Base-by-base conservation (phyloP, 768 basidiomycete species). In the Boletus vinaceobasis region DNA sequence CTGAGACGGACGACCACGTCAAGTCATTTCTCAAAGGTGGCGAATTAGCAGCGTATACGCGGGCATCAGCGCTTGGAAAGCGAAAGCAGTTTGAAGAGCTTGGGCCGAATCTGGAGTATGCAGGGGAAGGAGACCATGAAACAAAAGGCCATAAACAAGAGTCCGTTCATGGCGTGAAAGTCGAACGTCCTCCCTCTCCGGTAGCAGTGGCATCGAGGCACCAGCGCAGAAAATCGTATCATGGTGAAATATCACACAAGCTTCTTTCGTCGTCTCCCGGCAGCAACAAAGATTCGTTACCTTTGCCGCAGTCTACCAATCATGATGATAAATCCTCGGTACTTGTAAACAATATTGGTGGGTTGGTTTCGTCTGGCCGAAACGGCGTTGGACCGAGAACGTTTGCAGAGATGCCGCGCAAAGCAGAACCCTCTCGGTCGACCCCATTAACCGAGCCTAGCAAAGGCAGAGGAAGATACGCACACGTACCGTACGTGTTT, bases 401-500 rank as follows among this genome's bases (percentile, higher is more conserved):
- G 7, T 36, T 7, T 44, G 10, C 53, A 69, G 67, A 55, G 11
- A n/a, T 21, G n/a, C 36, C 36, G 11, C 43, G 45, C 29, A 61
- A 65, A 52, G 45, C 36, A 43, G 59, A 58, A 35, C 17, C 46
- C 6, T 58, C 57, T 51, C 51, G 38, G 27, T 36, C 38, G 26
- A 6, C 21, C 39, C 61, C 59, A 19, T 26, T 19, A n/a, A 60
- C 66, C 0, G 65, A 66, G 21, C 62, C 60, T 32, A 68, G 76
- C 64, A 85, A 85, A 66, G 83, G 82, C 27, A 74, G 77, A 36
- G 85, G 84, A n/a, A 71, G 84, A 64, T 85, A 86, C 49, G 79
- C 76, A 3, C 77, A 77, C 59, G 62, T 60, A 42, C 59, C 60
- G 76, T 78, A 62, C 29, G 75, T 63, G 33, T 33, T 26, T 39